phyloP scores from a whole-genome alignment of 2,329 filamentous ascomycete species.

The Aureobasidium sp. region DNA sequence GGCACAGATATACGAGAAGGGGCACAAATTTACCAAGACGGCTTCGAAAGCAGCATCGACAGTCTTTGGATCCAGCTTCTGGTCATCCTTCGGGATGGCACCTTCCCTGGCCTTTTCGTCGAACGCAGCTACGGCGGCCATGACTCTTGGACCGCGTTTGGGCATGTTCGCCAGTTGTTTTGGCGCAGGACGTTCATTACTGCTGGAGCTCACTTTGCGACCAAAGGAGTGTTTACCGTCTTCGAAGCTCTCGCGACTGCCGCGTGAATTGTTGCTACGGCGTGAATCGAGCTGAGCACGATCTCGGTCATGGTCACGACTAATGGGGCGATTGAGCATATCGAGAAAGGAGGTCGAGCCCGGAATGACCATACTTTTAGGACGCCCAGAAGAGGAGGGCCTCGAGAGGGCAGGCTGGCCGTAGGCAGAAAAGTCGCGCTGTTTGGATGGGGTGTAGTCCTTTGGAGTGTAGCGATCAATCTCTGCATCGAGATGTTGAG shows the following conservation, averaged over 20 bases:
- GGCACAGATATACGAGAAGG: neutral
- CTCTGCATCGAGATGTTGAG: conserved; percentile 39
- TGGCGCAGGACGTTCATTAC: conserved; percentile 21
- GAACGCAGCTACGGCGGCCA: conserved; percentile 55
- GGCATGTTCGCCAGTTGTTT: conserved; percentile 24
- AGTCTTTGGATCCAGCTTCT: conserved; percentile 43
- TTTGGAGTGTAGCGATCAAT: conserved; percentile 51
- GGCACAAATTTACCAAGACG: conserved; percentile 39
- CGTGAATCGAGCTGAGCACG: conserved; percentile 14
- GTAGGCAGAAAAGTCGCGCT: conserved; percentile 51
- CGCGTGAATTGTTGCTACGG: conserved; percentile 8
- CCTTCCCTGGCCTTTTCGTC: conserved; percentile 43
- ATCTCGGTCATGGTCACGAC: neutral
- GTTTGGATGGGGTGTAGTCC: conserved; percentile 52
- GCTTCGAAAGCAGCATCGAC: conserved; percentile 56
- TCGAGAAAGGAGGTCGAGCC: conserved; percentile 7
- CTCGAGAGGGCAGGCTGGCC: conserved; percentile 31
- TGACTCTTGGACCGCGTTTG: conserved; percentile 48
- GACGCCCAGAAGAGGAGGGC: conserved; percentile 16
- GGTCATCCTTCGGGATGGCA: conserved; percentile 33
- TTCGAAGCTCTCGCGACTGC: conserved; percentile 9
- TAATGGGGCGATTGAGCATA: conserved; percentile 1
- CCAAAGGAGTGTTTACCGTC: conserved; percentile 25
- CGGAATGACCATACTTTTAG: conserved; percentile 19
- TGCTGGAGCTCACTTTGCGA: conserved; percentile 28